Evolutionary conservation across 148 eudicot genomes (phyloP).

Genomic region (Rhododendron kiyosumense): DNA sequence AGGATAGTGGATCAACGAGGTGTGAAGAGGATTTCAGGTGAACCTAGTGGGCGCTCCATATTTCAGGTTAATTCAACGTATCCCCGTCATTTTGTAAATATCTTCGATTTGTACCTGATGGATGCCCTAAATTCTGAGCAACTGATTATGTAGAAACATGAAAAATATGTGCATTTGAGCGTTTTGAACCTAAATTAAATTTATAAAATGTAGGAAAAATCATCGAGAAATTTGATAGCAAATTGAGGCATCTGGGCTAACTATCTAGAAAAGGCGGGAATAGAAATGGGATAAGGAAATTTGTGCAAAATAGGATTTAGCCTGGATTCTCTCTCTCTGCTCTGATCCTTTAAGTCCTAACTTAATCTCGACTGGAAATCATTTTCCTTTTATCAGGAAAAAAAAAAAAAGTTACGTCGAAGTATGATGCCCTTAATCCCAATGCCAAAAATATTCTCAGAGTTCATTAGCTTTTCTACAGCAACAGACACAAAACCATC

Average conservation of each 20-base stretch:
- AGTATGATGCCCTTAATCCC: not conserved
- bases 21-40: slow-evolving; percentile 64
- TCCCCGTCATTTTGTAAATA: not conserved
- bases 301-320: not conserved
- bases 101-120: not conserved
- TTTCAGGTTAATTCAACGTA: slow-evolving; percentile 51
- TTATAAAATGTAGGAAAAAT: not conserved
- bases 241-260: too few species aligned
- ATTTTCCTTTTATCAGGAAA: too few species aligned
- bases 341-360: not conserved
- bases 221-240: not conserved
- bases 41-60: slow-evolving; percentile 69
- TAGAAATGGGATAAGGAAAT: not conserved
- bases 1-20: slow-evolving; percentile 83
- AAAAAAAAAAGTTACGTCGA: too few species aligned
- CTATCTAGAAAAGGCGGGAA: not conserved
- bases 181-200: not conserved
- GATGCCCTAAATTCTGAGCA: not conserved
- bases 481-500: not conserved
- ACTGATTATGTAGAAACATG: not conserved
- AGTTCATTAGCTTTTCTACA: not conserved
- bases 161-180: not conserved
- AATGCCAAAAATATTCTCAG: not conserved
- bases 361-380: too few species aligned
- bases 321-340: not conserved